Evolutionary conservation across 2,329 filamentous ascomycete genomes (phyloP).

Genomic region (Chaetomiaceae sp.): DNA sequence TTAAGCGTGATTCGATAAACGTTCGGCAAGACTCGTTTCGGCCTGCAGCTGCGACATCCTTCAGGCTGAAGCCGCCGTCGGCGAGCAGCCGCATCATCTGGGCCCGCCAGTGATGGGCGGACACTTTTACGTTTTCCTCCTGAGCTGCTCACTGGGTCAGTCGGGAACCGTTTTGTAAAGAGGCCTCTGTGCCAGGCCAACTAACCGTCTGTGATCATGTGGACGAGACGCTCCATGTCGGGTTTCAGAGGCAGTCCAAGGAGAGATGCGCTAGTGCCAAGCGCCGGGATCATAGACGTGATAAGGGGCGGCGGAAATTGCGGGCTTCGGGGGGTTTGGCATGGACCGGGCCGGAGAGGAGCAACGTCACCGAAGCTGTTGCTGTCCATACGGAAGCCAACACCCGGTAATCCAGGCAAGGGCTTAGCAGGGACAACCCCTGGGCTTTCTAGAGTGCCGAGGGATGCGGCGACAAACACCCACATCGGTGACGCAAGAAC

Average conservation of each 20-base stretch:
- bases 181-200: neutral
- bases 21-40: slow-evolving; percentile 11
- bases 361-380: slow-evolving; percentile 2
- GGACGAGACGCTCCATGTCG: slow-evolving; percentile 10
- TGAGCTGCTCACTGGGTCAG: slow-evolving; percentile 5
- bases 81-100: slow-evolving; percentile 13
- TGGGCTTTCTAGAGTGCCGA: slow-evolving; percentile 8
- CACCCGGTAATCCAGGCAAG: neutral
- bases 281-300: slow-evolving; percentile 5
- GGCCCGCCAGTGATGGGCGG: slow-evolving; percentile 12
- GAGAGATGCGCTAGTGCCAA: neutral
- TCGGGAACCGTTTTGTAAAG: too few species aligned
- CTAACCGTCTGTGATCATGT: slow-evolving; percentile 10
- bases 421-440: neutral
- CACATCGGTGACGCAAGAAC: slow-evolving; percentile 8
- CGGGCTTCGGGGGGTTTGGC: slow-evolving; percentile 5
- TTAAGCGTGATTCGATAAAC: slow-evolving; percentile 12
- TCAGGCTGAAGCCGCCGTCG: slow-evolving; percentile 12
- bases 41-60: neutral
- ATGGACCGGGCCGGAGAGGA: neutral
- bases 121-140: neutral
- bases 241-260: slow-evolving; percentile 7
- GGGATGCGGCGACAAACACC: slow-evolving; percentile 7
- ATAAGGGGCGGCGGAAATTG: slow-evolving; percentile 12
- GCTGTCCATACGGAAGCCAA: slow-evolving; percentile 12